Evolutionary conservation across 495 filamentous ascomycete genomes (phyloP).

Genomic region (Neurospora intermedia): DNA sequence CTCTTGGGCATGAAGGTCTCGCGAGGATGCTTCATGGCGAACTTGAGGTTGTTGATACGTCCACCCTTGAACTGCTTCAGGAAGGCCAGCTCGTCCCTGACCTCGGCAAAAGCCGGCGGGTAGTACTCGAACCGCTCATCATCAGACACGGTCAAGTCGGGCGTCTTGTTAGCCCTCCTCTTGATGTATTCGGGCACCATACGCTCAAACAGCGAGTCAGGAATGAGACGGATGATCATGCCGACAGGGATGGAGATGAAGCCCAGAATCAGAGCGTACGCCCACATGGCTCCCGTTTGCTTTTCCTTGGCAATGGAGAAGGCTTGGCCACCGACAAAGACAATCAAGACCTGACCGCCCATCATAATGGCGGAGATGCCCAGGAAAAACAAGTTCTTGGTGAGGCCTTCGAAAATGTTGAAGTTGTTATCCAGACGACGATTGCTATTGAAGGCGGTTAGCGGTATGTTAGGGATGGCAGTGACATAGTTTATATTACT

Average conservation of each 20-base stretch:
- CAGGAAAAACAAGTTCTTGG: constrained; percentile 70
- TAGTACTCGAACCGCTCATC: constrained; percentile 59
- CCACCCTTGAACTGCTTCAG: constrained; percentile 88
- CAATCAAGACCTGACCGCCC: constrained; percentile 68
- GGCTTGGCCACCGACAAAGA: constrained; percentile 62
- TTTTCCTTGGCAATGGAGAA: constrained; percentile 53
- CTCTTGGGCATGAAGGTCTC: constrained; percentile 61
- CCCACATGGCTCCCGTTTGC: constrained; percentile 64
- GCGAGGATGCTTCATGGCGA: constrained; percentile 68
- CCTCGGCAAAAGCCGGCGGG: constrained; percentile 62
- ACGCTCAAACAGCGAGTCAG: constrained; percentile 46
- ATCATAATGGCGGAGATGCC: constrained; percentile 73
- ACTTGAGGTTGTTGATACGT: constrained; percentile 75
- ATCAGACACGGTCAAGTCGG: constrained; percentile 56
- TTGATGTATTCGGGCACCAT: constrained; percentile 62
- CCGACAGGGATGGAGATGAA: constrained; percentile 65
- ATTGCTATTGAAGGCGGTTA: constrained; percentile 41
- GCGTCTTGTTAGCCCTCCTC: constrained; percentile 40
- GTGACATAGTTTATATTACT: constrained; percentile 18
- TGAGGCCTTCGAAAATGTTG: constrained; percentile 80
- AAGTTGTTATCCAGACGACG: constrained; percentile 79
- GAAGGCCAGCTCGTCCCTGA: constrained; percentile 73
- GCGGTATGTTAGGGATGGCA: background rate
- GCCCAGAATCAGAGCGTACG: constrained; percentile 59
- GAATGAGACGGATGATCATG: constrained; percentile 53